A percentile compares a stretch with the other conserved stretches of the same genome.
Evolutionary conservation across 352 stramenopile species (phyloP).

Genomic region (Phytophthora multivora): DNA sequence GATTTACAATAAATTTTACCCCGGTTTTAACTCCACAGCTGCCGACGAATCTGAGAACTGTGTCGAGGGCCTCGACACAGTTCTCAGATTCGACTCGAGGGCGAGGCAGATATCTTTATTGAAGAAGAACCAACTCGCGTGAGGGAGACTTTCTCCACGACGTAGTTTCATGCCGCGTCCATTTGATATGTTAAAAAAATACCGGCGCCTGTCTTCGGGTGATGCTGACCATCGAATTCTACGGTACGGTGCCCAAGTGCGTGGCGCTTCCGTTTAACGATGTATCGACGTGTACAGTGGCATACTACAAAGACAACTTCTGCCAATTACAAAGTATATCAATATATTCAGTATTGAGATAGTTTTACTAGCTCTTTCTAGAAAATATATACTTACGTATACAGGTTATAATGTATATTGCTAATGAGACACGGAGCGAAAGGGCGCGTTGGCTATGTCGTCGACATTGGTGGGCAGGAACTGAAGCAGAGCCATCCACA

Average conservation of each 20-base stretch:
- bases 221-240: constrained; percentile 8
- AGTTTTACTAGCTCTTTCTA: too few relatives aligned
- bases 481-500: neutral
- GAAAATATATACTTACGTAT: too few relatives aligned
- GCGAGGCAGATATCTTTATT: neutral
- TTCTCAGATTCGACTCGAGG: constrained; percentile 18
- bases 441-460: constrained; percentile 5
- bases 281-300: neutral
- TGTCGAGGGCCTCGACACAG: constrained; percentile 7
- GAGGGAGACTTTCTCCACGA: neutral
- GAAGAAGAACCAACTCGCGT: neutral
- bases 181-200: constrained; percentile 13
- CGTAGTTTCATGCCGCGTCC: neutral
- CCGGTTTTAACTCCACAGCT: neutral
- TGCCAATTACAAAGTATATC: too few relatives aligned
- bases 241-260: constrained; percentile 9
- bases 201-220: constrained; percentile 6
- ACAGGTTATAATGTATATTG: too few relatives aligned
- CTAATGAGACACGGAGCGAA: neutral
- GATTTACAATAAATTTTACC: neutral
- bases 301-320: too few relatives aligned
- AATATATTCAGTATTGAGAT: too few relatives aligned
- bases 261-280: constrained; percentile 5
- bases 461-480: constrained; percentile 1
- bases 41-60: constrained; percentile 15